Evolutionary conservation across 768 basidiomycete genomes (phyloP).

Genomic region (Leccinellum albellum): DNA sequence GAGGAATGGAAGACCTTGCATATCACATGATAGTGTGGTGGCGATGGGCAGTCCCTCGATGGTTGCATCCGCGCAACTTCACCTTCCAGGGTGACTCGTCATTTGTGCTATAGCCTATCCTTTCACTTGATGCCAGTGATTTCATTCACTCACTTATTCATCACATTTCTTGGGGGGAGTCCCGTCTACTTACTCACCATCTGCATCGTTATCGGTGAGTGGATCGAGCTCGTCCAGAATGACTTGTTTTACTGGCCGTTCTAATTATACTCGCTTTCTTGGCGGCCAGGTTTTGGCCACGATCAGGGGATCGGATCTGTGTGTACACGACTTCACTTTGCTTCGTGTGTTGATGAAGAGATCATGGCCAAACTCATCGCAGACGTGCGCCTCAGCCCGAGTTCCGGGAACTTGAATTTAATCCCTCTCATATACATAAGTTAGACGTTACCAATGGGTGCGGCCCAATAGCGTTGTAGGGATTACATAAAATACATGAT

Average conservation of each 20-base stretch:
- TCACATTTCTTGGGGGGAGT: neutral
- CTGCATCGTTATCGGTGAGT: constrained; percentile 4
- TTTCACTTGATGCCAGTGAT: constrained; percentile 2
- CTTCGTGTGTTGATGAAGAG: neutral
- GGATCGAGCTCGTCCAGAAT: neutral
- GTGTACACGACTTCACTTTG: neutral
- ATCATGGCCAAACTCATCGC: neutral
- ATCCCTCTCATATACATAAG: too few species aligned
- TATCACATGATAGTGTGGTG: neutral
- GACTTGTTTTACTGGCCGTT: neutral
- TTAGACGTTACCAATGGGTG: too few species aligned
- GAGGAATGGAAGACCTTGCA: neutral
- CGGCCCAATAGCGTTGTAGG: neutral
- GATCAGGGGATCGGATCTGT: neutral
- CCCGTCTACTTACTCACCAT: neutral
- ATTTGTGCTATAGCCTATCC: too few species aligned
- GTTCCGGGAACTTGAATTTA: too few species aligned
- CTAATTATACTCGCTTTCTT: constrained; percentile 1
- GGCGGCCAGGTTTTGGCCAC: neutral
- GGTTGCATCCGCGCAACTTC: neutral
- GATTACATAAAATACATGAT: neutral
- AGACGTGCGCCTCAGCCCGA: neutral
- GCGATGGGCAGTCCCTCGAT: too few species aligned
- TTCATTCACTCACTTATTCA: neutral
- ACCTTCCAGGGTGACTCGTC: neutral